Evolutionary conservation across 2,329 filamentous ascomycete species (phyloP).

Genomic region (Orbilia blumenaviensis): DNA sequence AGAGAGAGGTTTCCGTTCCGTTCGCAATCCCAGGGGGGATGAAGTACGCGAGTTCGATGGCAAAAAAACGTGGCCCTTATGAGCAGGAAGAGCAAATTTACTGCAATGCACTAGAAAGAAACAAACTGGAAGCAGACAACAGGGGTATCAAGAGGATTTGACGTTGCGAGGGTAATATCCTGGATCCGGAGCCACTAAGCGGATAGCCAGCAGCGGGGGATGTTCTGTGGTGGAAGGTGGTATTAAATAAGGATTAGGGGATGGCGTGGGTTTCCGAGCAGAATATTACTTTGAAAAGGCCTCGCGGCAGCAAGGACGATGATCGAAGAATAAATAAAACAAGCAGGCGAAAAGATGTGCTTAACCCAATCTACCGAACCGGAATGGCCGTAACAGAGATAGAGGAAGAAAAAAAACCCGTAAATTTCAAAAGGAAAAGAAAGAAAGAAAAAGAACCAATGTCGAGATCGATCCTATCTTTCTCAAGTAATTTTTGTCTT

Average conservation of each 20-base stretch:
- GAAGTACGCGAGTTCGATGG: conserved; percentile 29
- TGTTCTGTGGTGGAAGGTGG: not conserved
- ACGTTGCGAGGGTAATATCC: conserved; percentile 17
- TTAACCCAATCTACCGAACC: conserved; percentile 28
- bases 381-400: conserved; percentile 12
- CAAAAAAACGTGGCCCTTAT: conserved; percentile 39
- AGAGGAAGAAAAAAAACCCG: no score
- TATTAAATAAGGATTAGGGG: conserved; percentile 34
- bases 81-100: conserved; percentile 43
- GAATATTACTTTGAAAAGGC: conserved; percentile 45
- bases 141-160: conserved; percentile 15
- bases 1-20: conserved; percentile 38
- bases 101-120: conserved; percentile 18
- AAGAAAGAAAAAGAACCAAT: no score
- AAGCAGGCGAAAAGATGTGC: not conserved
- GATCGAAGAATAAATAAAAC: not conserved
- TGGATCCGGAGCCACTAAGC: conserved; percentile 17
- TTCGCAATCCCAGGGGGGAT: conserved; percentile 26
- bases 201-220: conserved; percentile 17
- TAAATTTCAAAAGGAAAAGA: no score
- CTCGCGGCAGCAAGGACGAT: conserved; percentile 26
- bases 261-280: conserved; percentile 46
- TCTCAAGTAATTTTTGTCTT: no score
- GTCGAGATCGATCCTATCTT: no score
- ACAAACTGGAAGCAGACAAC: not conserved